Conservation (phyloP, 2,329 filamentous ascomycete species). For the Colletotrichum phormii region DNA sequence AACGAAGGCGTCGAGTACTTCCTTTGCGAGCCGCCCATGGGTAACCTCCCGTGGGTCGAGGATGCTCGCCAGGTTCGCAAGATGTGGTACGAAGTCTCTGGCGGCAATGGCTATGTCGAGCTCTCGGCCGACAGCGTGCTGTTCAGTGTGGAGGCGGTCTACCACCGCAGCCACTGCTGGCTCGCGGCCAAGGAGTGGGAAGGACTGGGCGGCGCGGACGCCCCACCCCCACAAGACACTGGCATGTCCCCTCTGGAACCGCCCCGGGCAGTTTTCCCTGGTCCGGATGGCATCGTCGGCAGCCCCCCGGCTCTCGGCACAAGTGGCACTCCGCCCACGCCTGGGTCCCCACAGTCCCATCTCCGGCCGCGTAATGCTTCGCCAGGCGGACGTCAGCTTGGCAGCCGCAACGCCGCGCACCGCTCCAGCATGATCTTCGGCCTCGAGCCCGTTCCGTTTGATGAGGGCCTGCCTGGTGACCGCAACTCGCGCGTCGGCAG, state of each 20-base stretch:
- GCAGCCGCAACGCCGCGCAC: slow-evolving; percentile 45
- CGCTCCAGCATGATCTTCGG: slow-evolving; percentile 58
- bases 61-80: slow-evolving; percentile 72
- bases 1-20: slow-evolving; percentile 85
- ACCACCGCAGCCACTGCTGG: slow-evolving; percentile 69
- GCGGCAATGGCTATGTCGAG: slow-evolving; percentile 66
- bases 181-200: slow-evolving; percentile 64
- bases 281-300: slow-evolving; percentile 42
- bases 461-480: slow-evolving; percentile 34
- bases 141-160: slow-evolving; percentile 71
- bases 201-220: slow-evolving; percentile 45
- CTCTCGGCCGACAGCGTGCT: slow-evolving; percentile 70
- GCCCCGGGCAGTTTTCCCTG: slow-evolving; percentile 50
- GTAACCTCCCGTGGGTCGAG: slow-evolving; percentile 78
- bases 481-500: slow-evolving; percentile 40
- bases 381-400: slow-evolving; percentile 43
- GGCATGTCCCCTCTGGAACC: slow-evolving; percentile 53
- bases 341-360: slow-evolving; percentile 45
- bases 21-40: slow-evolving; percentile 79
- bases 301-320: slow-evolving; percentile 35
- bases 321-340: slow-evolving; percentile 43
- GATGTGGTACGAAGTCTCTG: slow-evolving; percentile 81
- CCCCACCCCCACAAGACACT: slow-evolving; percentile 44
- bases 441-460: slow-evolving; percentile 51
- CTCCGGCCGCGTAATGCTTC: slow-evolving; percentile 54